Evolutionary conservation across 768 basidiomycete species (phyloP).

Genomic region (Tulasnella sp.): DNA sequence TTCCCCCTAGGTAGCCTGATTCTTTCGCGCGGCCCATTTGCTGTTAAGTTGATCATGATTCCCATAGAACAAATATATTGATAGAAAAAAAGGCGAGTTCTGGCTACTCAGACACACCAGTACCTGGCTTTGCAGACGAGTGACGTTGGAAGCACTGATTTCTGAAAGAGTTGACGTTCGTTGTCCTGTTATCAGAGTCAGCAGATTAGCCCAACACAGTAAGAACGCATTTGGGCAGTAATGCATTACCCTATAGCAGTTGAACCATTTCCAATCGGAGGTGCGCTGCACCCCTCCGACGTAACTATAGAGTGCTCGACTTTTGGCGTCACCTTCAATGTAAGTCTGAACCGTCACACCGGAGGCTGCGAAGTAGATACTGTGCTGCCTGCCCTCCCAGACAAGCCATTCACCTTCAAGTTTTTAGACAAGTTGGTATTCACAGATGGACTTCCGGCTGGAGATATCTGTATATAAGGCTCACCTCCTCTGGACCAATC

Average conservation of each 20-base stretch:
- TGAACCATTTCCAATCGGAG: neutral
- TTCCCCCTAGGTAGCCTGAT: too few relatives aligned
- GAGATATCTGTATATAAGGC: neutral
- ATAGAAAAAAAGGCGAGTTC: neutral
- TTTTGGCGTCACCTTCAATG: neutral
- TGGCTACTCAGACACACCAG: neutral
- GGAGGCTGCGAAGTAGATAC: neutral
- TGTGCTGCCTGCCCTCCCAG: neutral
- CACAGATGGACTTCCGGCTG: neutral
- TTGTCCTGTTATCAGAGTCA: neutral
- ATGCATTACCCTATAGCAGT: neutral
- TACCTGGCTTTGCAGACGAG: neutral
- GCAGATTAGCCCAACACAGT: neutral
- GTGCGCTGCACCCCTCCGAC: neutral
- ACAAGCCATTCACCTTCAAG: neutral
- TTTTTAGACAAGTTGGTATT: neutral
- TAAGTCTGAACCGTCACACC: neutral
- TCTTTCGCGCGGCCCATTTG: too few relatives aligned
- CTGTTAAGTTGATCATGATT: neutral
- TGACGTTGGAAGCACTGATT: neutral
- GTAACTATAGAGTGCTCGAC: neutral
- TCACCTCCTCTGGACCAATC: neutral
- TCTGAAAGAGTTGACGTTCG: neutral
- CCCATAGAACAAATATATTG: neutral
- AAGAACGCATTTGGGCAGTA: neutral